Evolutionary conservation across 1,284 basidiomycete species (phyloP).

Genomic region (Trametes versicolor): DNA sequence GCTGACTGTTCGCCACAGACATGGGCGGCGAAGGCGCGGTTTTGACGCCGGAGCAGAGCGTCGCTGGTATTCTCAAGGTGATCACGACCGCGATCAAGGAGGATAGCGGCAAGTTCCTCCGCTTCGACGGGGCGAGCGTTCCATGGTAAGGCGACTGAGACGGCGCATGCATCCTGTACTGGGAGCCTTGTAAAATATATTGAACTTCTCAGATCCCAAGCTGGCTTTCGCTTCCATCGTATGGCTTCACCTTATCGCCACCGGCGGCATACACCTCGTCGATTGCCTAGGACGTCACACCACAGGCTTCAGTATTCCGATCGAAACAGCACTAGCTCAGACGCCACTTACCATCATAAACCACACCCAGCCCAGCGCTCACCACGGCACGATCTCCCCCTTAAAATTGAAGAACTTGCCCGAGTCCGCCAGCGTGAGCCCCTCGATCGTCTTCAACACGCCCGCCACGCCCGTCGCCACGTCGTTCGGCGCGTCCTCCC

Average conservation of each 20-base stretch:
- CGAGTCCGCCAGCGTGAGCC: conserved; percentile 5
- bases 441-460: conserved; percentile 6
- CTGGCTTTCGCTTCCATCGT: too few relatives aligned
- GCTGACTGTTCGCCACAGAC: neutral
- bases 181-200: too few relatives aligned
- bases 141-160: neutral
- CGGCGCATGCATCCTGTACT: too few relatives aligned
- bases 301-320: neutral
- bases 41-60: conserved; percentile 42
- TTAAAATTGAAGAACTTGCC: conserved; percentile 11
- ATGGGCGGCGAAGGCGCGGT: conserved; percentile 46
- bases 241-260: too few relatives aligned
- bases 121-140: conserved; percentile 26
- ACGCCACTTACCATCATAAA: neutral
- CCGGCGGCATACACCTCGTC: too few relatives aligned
- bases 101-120: conserved; percentile 43
- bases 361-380: neutral
- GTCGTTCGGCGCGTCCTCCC: conserved; percentile 35
- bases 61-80: conserved; percentile 38
- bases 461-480: conserved; percentile 5
- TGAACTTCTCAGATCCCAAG: too few relatives aligned
- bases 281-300: too few relatives aligned
- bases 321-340: neutral
- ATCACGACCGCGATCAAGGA: conserved; percentile 31
- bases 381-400: conserved; percentile 5